A percentile compares a stretch with the other conserved stretches of the same genome.
These are phyloP conservation scores for Boletus tylopilopsis DNA, from an alignment of 768 basidiomycete genomes.

Conservation along the genomic window DNA sequence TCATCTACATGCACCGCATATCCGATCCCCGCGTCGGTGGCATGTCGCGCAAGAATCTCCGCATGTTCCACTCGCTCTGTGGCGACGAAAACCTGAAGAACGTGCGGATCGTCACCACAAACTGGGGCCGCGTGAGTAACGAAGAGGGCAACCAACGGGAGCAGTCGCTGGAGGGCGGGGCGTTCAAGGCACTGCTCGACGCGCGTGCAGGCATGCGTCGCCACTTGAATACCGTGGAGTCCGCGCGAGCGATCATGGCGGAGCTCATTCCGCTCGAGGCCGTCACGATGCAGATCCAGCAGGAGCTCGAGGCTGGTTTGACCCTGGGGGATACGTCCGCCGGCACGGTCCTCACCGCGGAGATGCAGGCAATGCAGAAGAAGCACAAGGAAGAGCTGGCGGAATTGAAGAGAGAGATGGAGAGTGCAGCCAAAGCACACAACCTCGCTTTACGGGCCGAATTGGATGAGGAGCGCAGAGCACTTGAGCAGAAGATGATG, in stretches of 20 bases:
- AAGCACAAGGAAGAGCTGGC: too few species aligned
- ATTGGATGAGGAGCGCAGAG: too few species aligned
- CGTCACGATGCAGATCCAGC: slow-evolving; percentile 47
- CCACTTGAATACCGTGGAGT: slow-evolving; percentile 39
- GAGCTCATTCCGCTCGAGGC: slow-evolving; percentile 40
- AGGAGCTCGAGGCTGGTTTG: too few species aligned
- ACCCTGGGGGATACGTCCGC: too few species aligned
- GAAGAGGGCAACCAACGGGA: slow-evolving; percentile 43
- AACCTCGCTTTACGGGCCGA: too few species aligned
- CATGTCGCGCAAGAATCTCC: slow-evolving; percentile 48
- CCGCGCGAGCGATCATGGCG: slow-evolving; percentile 41
- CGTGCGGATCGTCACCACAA: slow-evolving; percentile 51
- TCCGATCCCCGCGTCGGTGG: slow-evolving; percentile 48
- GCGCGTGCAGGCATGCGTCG: slow-evolving; percentile 45
- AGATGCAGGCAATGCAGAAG: too few species aligned
- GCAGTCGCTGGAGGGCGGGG: slow-evolving; percentile 40
- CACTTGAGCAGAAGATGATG: too few species aligned
- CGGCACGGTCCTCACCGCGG: too few species aligned
- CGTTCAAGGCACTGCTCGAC: slow-evolving; percentile 51
- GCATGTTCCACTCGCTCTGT: slow-evolving; percentile 50
- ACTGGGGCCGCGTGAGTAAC: slow-evolving; percentile 45
- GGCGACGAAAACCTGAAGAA: slow-evolving; percentile 47
- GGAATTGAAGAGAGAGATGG: too few species aligned
- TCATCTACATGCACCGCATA: slow-evolving; percentile 56
- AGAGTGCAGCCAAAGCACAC: too few species aligned